Evolutionary conservation across 2,329 filamentous ascomycete genomes (phyloP), one percentile per base, ranked within the genome.

Genomic region (Fusarium clavum): DNA sequence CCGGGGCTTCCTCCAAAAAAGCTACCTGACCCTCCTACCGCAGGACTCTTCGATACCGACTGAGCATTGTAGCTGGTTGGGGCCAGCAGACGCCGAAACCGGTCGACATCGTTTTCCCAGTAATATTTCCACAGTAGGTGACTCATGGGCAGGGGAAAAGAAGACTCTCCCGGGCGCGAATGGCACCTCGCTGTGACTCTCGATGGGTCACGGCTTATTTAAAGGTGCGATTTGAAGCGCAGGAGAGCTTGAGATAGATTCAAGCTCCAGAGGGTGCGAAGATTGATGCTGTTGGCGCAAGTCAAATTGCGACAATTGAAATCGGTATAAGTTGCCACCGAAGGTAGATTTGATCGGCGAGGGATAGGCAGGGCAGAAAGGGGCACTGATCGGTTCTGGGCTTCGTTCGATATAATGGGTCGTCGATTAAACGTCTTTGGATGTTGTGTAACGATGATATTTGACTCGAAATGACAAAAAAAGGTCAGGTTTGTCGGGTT

Each of bases 21-120:
- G 34, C 67, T 67, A 38, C 73, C 74, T 20, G 76, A 78, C 64
- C 75, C 76, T 54, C 80, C 81, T 83, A 82, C 70, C 27, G 79
- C 82, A 9, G 86, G 82, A 76, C 85, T 88, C 80, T 87, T 89
- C 76, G 86, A 81, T 64, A 84, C 78, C 63, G 83, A 77, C 74
- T 88, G 87, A 69, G 85, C 78, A 77, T 83, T 86, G 79, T 86
- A 86, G 78, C 86, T 85, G 82, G 91, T 86, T 80, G 89, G 89
- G 78, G 91, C 91, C 87, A 99, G 88, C 79, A 97, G 88, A 85
- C 91, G 92, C 84, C 92, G 92, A 88, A 99, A 98, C 79, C 85
- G 90, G 81, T 97, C 94, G 90, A 97, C 92, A 90, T 99, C 94
- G 88, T 98, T 93, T 90, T 98, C 92, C 86, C 97, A 92, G 81